A percentile compares a stretch with the other conserved stretches of the same genome.
Conservation (phyloP, 2,329 filamentous ascomycete genomes). For the Diaporthe citri region DNA sequence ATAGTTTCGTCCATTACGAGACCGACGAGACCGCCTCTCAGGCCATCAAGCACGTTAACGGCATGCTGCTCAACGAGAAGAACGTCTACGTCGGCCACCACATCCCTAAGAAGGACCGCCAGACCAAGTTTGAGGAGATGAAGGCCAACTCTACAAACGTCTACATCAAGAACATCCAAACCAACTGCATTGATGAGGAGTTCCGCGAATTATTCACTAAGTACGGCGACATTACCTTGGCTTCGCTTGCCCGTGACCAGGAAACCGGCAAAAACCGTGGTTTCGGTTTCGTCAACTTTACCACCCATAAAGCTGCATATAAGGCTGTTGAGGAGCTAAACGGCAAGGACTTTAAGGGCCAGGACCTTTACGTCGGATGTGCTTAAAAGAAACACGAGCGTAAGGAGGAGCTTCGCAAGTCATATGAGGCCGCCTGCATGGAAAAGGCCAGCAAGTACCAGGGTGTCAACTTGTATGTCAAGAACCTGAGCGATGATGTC, state of each 20-base stretch:
- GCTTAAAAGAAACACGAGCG: constrained; percentile 99
- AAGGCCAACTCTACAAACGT: constrained; percentile 99
- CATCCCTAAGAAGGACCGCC: constrained; percentile 99
- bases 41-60: constrained; percentile 99
- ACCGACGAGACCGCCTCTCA: constrained; percentile 96
- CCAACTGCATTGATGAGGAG: constrained; percentile 89
- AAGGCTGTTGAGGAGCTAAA: constrained; percentile 93
- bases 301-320: constrained; percentile 87
- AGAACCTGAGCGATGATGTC: constrained; percentile 97
- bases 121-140: constrained; percentile 99
- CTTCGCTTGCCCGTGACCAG: constrained; percentile 88
- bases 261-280: constrained; percentile 92
- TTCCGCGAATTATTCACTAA: constrained; percentile 94
- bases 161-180: constrained; percentile 97
- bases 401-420: constrained; percentile 98
- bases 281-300: constrained; percentile 96
- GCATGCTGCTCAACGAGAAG: constrained; percentile 99
- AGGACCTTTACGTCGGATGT: constrained; percentile 97
- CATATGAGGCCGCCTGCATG: constrained; percentile 95
- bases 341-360: constrained; percentile 89
- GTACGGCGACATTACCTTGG: constrained; percentile 94
- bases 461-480: constrained; percentile 99
- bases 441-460: constrained; percentile 99
- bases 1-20: constrained; percentile 99
- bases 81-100: constrained; percentile 99